Conservation (phyloP, 169 alveolate species). For the Plasmodium fragile region DNA sequence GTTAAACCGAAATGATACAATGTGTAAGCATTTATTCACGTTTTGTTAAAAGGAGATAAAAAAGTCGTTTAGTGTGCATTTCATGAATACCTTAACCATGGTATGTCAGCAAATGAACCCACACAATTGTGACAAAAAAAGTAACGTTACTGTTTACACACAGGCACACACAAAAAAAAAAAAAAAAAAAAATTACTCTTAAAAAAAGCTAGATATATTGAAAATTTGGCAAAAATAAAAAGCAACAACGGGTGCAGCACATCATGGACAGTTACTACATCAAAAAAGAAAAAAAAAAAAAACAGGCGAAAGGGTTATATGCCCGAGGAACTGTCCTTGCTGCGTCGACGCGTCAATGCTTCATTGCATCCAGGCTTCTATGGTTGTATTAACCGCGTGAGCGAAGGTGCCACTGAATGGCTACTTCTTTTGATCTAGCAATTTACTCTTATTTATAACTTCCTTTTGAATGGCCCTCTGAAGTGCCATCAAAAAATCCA, state of each 20-base stretch:
- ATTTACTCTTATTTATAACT: conserved; percentile 16
- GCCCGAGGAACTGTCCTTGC: background rate
- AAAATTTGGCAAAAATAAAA: background rate
- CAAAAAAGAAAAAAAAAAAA: background rate
- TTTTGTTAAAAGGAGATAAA: background rate
- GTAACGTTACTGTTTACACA: background rate
- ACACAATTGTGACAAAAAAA: background rate
- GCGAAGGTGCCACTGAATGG: background rate
- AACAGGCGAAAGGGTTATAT: background rate
- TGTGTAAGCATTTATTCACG: background rate
- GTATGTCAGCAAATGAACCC: background rate
- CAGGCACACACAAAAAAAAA: background rate
- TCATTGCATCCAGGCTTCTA: background rate
- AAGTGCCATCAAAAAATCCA: conserved; percentile 67
- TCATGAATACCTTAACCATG: background rate
- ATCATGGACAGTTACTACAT: background rate
- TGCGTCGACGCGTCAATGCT: background rate
- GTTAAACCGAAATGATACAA: background rate
- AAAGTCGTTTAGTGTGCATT: background rate
- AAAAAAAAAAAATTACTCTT: background rate
- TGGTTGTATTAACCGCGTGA: background rate
- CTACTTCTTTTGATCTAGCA: conserved; percentile 28
- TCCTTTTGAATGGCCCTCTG: conserved; percentile 61
- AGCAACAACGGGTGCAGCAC: background rate
- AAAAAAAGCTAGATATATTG: background rate